A percentile compares a stretch with the other conserved stretches of the same genome.
These are phyloP conservation scores for Boechera stricta DNA, from an alignment of 345 rosid species.

Conservation along the genomic window DNA sequence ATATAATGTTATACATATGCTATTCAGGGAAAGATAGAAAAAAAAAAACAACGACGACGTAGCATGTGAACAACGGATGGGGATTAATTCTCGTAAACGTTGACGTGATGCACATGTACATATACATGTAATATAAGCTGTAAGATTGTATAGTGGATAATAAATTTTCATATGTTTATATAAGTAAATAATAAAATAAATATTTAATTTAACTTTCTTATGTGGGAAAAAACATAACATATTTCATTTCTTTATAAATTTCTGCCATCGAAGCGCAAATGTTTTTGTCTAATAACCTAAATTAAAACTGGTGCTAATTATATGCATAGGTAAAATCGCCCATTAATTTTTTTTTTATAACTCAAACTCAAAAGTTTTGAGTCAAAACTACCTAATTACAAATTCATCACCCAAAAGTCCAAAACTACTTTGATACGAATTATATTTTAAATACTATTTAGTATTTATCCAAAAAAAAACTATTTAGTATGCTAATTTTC, in stretches of 20 bases:
- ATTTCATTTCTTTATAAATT: neutral
- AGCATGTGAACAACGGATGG: neutral
- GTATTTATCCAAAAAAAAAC: neutral
- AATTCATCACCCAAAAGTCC: neutral
- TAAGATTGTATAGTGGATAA: neutral
- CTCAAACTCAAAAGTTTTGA: neutral
- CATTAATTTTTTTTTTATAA: neutral
- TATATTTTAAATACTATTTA: neutral
- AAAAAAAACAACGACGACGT: slow-evolving; percentile 3
- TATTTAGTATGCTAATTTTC: no score
- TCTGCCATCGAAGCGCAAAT: no score
- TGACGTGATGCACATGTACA: slow-evolving; percentile 8
- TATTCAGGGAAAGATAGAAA: neutral
- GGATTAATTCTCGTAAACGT: neutral
- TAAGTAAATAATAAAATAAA: neutral
- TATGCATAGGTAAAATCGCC: neutral
- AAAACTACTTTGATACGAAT: neutral
- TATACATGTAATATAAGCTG: neutral
- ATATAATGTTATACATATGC: neutral
- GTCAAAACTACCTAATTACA: neutral
- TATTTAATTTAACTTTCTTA: neutral
- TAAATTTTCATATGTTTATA: neutral
- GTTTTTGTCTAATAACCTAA: neutral
- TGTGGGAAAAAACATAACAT: neutral
- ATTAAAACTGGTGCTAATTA: neutral